A percentile compares a stretch with the other conserved stretches of the same genome.
Conservation (phyloP, 2,329 filamentous ascomycete genomes). For the Teratosphaeria epicoccoides region DNA sequence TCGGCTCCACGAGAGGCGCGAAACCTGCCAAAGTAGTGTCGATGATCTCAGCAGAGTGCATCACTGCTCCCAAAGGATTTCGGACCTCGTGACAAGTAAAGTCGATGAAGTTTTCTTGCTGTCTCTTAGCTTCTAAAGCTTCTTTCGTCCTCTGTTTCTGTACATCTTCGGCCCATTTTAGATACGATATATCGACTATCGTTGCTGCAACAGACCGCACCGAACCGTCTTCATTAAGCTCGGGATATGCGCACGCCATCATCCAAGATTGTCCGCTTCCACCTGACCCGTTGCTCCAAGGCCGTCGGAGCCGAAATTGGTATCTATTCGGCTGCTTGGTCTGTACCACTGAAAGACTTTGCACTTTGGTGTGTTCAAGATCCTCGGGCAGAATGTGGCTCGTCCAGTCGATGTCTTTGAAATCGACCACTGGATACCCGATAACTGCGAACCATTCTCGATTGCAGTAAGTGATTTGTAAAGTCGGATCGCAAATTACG, state of each 20-base stretch:
- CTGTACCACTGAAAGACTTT: conserved; percentile 4
- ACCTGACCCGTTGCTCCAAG: conserved; percentile 18
- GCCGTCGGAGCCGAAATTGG: conserved; percentile 27
- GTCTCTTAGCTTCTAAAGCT: conserved; percentile 66
- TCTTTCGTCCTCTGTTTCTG: conserved; percentile 69
- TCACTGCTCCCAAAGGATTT: conserved; percentile 62
- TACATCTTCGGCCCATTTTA: conserved; percentile 73
- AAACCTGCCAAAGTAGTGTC: conserved; percentile 38
- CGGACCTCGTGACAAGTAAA: conserved; percentile 40
- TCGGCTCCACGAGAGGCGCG: conserved; percentile 32
- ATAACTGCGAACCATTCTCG: conserved; percentile 40
- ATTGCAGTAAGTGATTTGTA: conserved; percentile 33
- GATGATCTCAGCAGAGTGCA: conserved; percentile 69
- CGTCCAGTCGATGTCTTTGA: conserved; percentile 34
- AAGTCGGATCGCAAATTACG: conserved; percentile 15
- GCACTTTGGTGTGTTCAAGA: conserved; percentile 1
- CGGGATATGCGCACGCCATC: conserved; percentile 11
- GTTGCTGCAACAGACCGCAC: conserved; percentile 32
- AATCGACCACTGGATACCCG: conserved; percentile 29
- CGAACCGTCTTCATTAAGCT: conserved; percentile 23
- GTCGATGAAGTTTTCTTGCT: conserved; percentile 43
- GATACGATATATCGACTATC: conserved; percentile 74
- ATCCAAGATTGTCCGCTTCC: conserved; percentile 10
- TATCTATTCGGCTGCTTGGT: conserved; percentile 30
- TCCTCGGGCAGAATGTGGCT: conserved; percentile 12